Percentiles rank a stretch among this genome's conserved stretches.
These are phyloP conservation scores for Begonia peltatifolia DNA, from an alignment of 306 rosid species.

Conservation along the genomic window DNA sequence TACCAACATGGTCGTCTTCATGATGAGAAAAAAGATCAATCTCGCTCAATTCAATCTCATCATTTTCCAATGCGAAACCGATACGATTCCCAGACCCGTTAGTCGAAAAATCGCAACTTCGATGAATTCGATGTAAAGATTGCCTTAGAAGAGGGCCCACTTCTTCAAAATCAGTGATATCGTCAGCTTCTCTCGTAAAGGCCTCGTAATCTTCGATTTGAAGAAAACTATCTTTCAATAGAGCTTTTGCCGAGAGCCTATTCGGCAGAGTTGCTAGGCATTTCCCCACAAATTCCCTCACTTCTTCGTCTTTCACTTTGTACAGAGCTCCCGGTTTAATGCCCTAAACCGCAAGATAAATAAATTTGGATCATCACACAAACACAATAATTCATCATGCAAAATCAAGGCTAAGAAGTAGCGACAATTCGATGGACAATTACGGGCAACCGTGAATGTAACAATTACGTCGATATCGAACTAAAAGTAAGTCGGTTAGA, in stretches of 20 bases:
- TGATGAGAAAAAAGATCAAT: conserved; percentile 60
- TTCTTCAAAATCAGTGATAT: conserved; percentile 45
- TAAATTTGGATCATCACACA: no score
- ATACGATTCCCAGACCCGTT: conserved; percentile 27
- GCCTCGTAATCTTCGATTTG: conserved; percentile 50
- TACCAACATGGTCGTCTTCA: conserved; percentile 48
- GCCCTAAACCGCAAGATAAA: conserved; percentile 32
- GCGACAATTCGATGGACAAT: background rate
- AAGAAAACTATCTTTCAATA: conserved; percentile 76
- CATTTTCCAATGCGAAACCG: conserved; percentile 33
- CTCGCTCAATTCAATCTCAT: conserved; percentile 32
- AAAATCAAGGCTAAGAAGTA: no score
- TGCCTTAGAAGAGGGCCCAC: conserved; percentile 30
- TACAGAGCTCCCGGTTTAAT: conserved; percentile 69
- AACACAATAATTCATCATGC: no score
- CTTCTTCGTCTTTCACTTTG: conserved; percentile 66
- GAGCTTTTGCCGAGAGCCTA: conserved; percentile 79
- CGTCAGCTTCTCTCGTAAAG: conserved; percentile 26
- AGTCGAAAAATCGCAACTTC: conserved; percentile 21
- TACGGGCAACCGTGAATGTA: no score
- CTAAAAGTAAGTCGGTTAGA: background rate
- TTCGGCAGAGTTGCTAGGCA: conserved; percentile 70
- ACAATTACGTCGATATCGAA: no score
- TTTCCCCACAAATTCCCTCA: conserved; percentile 66
- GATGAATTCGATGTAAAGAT: conserved; percentile 29